phyloP scores from a whole-genome alignment of 495 filamentous ascomycete species.

The Xylaria cubensis region DNA sequence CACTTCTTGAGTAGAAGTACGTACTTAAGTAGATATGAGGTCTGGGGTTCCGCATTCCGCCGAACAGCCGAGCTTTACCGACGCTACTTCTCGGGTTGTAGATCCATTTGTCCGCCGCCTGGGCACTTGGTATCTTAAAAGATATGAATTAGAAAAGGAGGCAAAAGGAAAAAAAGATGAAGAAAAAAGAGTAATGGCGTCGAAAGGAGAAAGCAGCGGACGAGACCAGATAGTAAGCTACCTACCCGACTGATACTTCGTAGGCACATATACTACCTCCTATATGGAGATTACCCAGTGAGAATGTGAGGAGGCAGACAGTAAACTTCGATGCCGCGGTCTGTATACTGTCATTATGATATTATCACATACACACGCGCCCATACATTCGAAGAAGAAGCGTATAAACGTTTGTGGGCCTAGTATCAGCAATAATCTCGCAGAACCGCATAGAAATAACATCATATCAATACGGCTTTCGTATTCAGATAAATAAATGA shows the following conservation, averaged over 20 bases:
- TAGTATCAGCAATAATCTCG: too few species aligned
- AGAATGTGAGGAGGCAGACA: too few species aligned
- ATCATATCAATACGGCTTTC: background rate
- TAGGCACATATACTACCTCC: too few species aligned
- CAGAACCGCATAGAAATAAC: background rate
- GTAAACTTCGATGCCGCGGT: too few species aligned
- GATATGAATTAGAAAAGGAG: too few species aligned
- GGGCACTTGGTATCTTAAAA: background rate
- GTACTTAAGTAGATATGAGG: background rate
- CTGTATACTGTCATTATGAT: too few species aligned
- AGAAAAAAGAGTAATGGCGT: background rate
- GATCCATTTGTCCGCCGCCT: slow-evolving; percentile 1
- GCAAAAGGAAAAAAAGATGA: background rate
- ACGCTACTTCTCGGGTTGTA: background rate
- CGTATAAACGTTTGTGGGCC: too few species aligned
- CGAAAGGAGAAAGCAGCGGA: background rate
- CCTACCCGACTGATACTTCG: background rate
- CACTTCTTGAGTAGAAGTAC: background rate
- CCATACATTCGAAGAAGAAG: too few species aligned
- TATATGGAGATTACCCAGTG: too few species aligned
- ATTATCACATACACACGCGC: too few species aligned
- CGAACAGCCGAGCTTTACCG: slow-evolving; percentile 27
- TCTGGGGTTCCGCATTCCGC: background rate
- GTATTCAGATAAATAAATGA: background rate
- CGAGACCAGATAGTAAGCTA: background rate